Base-by-base conservation (phyloP, 352 stramenopile species). In the Phytophthora sansomeana region DNA sequence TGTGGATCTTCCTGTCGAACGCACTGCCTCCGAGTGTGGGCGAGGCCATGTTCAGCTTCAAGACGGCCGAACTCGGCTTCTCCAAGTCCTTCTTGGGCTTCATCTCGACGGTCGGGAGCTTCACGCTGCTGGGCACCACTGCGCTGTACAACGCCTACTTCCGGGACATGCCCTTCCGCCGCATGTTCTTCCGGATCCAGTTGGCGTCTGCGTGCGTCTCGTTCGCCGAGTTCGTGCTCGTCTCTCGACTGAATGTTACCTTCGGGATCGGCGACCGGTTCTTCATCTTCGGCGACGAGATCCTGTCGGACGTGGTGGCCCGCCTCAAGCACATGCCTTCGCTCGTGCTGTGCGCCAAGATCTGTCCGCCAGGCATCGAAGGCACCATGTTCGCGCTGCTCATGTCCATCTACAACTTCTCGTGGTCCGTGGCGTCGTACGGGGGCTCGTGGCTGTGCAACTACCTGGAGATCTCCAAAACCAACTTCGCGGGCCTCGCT, bases 341-440 rank as follows among this genome's bases (percentile, higher is more conserved):
- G 48, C 84, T 99, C 26, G 95, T 99, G 44, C 76, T 99, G n/a
- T 98, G 96, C 47, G 94, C 95, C 58, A 93, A 95, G 66, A 86
- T 99, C 57, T 99, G 97, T 59, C 97, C 97, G 28, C 90, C 86
- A 28, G 97, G 97, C 47, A 92, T 99, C 43, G 97, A 99, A 78
- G 96, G 96, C 56, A 98, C 97, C 4, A 88, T 99, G 63, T 99
- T 99, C 78, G 97, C 96, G 28, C 58, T 93, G 70, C 85, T 91
- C 69, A 93, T 93, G 85, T 93, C 82, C 28, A 91, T 93, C 63
- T 93, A 90, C 77, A 93, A 93, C 54, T 93, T 93, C 21, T 91
- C 84, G 30, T 93, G 84, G 84, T 93, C 84, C 16, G 71, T 89
- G 28, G 78, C 84, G 28, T 91, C 81, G 16, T 93, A 91, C 62